phyloP scores from a whole-genome alignment of 768 basidiomycete genomes.

The Porpolomopsis calyptriformis region DNA sequence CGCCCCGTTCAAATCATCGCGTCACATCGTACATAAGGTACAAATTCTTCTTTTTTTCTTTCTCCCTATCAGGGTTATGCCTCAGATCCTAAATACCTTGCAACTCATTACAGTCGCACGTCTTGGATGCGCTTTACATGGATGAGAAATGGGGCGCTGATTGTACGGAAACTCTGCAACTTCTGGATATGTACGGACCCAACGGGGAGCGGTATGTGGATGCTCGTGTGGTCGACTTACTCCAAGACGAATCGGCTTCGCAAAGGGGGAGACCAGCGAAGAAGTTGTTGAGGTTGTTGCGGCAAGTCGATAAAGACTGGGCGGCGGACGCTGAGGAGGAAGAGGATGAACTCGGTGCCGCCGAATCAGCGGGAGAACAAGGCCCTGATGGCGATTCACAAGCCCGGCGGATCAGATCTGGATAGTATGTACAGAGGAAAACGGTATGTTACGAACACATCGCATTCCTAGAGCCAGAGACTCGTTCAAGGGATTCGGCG shows the following conservation, averaged over 20 bases:
- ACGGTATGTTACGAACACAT: too few species aligned
- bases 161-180: constrained; percentile 39
- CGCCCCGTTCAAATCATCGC: constrained; percentile 29
- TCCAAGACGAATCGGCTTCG: constrained; percentile 31
- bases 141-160: constrained; percentile 33
- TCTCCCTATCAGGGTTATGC: constrained; percentile 2
- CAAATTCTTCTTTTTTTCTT: constrained; percentile 7
- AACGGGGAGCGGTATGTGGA: constrained; percentile 41
- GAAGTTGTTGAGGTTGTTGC: constrained; percentile 37
- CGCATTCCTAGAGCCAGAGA: too few species aligned
- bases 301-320: constrained; percentile 38
- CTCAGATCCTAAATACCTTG: not conserved
- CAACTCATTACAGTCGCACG: constrained; percentile 32
- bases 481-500: too few species aligned
- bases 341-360: not conserved
- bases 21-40: constrained; percentile 37
- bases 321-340: constrained; percentile 18
- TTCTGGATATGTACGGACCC: constrained; percentile 48
- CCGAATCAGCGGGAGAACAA: too few species aligned
- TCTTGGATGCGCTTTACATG: constrained; percentile 41
- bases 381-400: not conserved
- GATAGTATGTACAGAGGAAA: too few species aligned
- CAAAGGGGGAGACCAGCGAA: constrained; percentile 39
- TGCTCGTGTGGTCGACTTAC: constrained; percentile 36
- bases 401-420: too few species aligned